Conservation (phyloP, 192 early-diverging fungal genomes). For the Coemansia sp. region DNA sequence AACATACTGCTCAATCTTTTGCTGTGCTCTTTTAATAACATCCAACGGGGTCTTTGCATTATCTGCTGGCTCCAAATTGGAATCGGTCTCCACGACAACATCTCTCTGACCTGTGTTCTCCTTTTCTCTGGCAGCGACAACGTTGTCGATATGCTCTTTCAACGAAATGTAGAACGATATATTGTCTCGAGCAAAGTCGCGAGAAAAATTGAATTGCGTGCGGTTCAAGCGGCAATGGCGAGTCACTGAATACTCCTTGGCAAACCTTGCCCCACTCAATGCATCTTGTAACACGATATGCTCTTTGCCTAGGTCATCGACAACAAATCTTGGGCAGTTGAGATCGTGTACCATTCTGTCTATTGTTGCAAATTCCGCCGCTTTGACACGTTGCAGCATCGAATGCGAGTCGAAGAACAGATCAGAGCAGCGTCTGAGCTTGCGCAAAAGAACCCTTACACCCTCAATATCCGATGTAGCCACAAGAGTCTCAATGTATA, state of each 20-base stretch:
- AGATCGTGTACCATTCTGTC: slow-evolving; percentile 31
- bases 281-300: slow-evolving; percentile 33
- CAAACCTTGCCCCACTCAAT: not conserved
- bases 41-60: not conserved
- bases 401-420: slow-evolving; percentile 20
- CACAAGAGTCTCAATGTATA: slow-evolving; percentile 38
- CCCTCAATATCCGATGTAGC: slow-evolving; percentile 40
- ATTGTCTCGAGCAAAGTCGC: slow-evolving; percentile 44
- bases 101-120: not conserved
- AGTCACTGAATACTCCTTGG: slow-evolving; percentile 26
- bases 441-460: slow-evolving; percentile 34
- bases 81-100: too few species aligned
- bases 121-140: slow-evolving; percentile 1
- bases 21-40: slow-evolving; percentile 10
- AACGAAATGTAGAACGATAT: slow-evolving; percentile 28
- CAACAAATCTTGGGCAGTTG: slow-evolving; percentile 42
- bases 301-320: slow-evolving; percentile 26
- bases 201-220: slow-evolving; percentile 34
- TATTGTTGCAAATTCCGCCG: slow-evolving; percentile 22
- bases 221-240: slow-evolving; percentile 46
- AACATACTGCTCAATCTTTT: slow-evolving; percentile 19
- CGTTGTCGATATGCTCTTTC: slow-evolving; percentile 7
- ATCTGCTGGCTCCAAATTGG: not conserved
- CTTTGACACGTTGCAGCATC: slow-evolving; percentile 3
- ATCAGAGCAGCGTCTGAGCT: slow-evolving; percentile 41